Evolutionary conservation across 345 rosid species (phyloP).

Genomic region (Combretum micranthum): DNA sequence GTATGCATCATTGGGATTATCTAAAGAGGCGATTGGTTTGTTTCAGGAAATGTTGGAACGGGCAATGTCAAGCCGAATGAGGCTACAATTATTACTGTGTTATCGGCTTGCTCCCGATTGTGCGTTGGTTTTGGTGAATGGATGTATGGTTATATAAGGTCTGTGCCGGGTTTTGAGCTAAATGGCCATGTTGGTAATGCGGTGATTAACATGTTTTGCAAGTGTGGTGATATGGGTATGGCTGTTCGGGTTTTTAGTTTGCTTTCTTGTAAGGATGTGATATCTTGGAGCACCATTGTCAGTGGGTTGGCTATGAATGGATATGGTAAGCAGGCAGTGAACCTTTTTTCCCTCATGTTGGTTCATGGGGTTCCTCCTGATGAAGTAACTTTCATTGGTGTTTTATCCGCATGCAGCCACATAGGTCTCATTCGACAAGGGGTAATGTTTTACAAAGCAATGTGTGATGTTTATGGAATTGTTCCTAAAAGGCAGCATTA

Average conservation of each 20-base stretch:
- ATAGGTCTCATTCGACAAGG: constrained; percentile 19
- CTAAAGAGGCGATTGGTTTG: constrained; percentile 13
- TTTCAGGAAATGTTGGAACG: constrained; percentile 16
- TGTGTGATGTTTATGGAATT: constrained; percentile 10
- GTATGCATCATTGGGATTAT: constrained; percentile 10
- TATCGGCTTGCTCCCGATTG: constrained; percentile 17
- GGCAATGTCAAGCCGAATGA: constrained; percentile 20
- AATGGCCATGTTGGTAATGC: constrained; percentile 18
- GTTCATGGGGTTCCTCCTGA: constrained; percentile 17
- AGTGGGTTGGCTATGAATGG: constrained; percentile 29
- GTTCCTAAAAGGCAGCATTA: constrained; percentile 19
- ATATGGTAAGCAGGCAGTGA: constrained; percentile 16
- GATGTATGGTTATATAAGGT: constrained; percentile 10
- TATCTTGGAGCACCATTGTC: constrained; percentile 22
- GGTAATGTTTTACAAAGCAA: constrained; percentile 19
- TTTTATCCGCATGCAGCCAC: constrained; percentile 25
- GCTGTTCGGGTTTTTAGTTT: constrained; percentile 15
- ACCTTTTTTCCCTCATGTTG: constrained; percentile 18
- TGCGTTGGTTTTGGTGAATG: constrained; percentile 12
- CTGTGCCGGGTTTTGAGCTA: neutral
- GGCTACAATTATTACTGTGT: constrained; percentile 15
- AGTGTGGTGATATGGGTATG: constrained; percentile 19
- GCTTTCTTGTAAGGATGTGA: constrained; percentile 12
- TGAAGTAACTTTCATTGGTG: constrained; percentile 11
- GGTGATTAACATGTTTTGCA: constrained; percentile 22